Evolutionary conservation across 805 yeast species (phyloP).

Genomic region (Debaryomyces castellii): DNA sequence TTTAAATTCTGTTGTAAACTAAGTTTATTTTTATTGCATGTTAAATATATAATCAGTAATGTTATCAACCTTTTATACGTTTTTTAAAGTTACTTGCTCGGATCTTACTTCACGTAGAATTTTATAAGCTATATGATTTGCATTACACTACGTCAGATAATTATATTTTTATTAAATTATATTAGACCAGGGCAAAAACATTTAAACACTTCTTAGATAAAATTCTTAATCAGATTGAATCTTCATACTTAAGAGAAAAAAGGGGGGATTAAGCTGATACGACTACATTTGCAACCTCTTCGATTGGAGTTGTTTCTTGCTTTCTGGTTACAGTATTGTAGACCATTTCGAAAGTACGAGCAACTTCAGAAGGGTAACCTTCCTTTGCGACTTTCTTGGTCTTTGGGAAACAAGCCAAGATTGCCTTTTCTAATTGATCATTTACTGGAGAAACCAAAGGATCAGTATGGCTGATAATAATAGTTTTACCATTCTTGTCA

Average conservation of each 20-base stretch:
- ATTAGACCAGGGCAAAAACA: constrained; percentile 2
- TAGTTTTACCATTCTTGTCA: constrained; percentile 61
- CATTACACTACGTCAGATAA: too few relatives aligned
- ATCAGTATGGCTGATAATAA: constrained; percentile 61
- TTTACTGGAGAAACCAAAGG: constrained; percentile 65
- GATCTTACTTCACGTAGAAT: neutral
- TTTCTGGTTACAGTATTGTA: constrained; percentile 35
- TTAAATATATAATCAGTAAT: constrained; percentile 11
- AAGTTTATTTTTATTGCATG: constrained; percentile 26
- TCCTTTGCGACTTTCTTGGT: constrained; percentile 41
- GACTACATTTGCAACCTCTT: neutral
- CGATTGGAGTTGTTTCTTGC: neutral
- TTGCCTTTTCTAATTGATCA: constrained; percentile 45
- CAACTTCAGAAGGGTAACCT: constrained; percentile 54
- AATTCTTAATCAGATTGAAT: too few relatives aligned
- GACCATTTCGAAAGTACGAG: constrained; percentile 47
- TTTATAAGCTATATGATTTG: neutral
- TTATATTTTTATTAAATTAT: neutral
- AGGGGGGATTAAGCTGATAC: neutral
- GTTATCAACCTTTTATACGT: neutral
- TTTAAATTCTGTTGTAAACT: constrained; percentile 21
- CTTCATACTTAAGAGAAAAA: neutral
- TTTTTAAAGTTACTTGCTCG: neutral
- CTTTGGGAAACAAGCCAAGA: constrained; percentile 46
- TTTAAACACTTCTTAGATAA: neutral